Evolutionary conservation across 176 grass and related monocot genomes (phyloP), one percentile per base, ranked within the genome.

Genomic region (Cenchrus fungigraminus): DNA sequence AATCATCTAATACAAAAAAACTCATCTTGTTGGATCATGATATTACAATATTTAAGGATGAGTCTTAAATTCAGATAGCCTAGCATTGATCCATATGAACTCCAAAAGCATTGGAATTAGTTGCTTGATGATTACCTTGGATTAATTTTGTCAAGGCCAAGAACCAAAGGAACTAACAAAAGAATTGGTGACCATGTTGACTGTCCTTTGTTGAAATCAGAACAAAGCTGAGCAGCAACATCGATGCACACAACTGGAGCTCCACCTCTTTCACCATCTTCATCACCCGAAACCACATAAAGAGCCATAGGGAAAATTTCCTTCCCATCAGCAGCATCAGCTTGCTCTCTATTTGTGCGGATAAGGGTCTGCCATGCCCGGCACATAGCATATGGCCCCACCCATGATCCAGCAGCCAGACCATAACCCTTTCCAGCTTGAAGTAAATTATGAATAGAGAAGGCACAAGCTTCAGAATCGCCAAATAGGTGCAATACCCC

Each of bases 391-490:
- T 96, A 99, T 77, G 93, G 97, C 61, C 97, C 93, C 61, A 99
- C 80, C 97, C 97, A 99, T 69, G 91, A 96, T 88, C 97, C 91
- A 73, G 90, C 90, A 43, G 90, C 91, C 62, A 99, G 89, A 74
- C 89, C 93, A 86, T 94, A 98, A 44, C 54, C 83, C 74, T 68
- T 98, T 43, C 96, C 96, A 82, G 91, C 87, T 92, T 79, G 66
- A 87, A 96, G 83, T 71, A 99, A 89, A 90, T 96, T 99, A 91
- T 99, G 97, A 87, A 99, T 80, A 22, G 97, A 99, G 78, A 99
- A 94, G 66, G 90, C 55, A 64, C 82, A 94, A 45, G 77, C 85
- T 65, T 91, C 88, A 46, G 91, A 94, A 85, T 99, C 97, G 65
- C 91, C 90, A 67, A 99, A 99, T 73, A 92, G 90, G 78, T 92